Conservation (phyloP, 345 rosid genomes). For the Salix suchowensis region DNA sequence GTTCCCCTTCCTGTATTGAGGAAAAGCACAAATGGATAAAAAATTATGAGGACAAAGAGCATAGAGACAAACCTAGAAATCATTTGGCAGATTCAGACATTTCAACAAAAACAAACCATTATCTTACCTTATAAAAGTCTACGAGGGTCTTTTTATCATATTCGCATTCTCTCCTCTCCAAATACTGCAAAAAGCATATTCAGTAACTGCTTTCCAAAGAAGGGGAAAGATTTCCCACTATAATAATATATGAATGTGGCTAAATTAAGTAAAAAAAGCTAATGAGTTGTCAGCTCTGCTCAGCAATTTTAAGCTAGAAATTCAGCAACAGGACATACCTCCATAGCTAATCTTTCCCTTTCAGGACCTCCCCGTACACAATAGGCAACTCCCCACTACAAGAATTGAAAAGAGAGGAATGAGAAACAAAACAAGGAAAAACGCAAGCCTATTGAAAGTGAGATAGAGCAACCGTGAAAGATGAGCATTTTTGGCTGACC, state of each 20-base stretch:
- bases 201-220: not conserved
- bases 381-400: conserved; percentile 86
- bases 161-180: conserved; percentile 95
- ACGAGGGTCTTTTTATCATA: conserved; percentile 72
- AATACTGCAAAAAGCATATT: conserved; percentile 43
- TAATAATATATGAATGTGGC: not conserved
- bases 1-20: conserved; percentile 53
- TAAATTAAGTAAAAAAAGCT: not conserved
- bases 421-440: conserved; percentile 8
- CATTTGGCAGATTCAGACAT: not conserved
- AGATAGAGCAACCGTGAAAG: not conserved
- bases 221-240: not conserved
- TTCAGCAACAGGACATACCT: conserved; percentile 39
- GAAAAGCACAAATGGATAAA: not conserved
- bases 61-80: not conserved
- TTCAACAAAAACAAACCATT: not conserved
- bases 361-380: conserved; percentile 86
- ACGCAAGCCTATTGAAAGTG: not conserved
- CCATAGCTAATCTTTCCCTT: conserved; percentile 72
- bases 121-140: conserved; percentile 72
- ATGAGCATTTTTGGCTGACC: not conserved
- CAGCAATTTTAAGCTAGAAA: not conserved
- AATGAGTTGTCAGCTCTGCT: not conserved
- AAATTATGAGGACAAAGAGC: conserved; percentile 3
- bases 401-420: not conserved